Conservation (phyloP, 1,139 yeast species). For the Magnusiomyces magnusii region DNA sequence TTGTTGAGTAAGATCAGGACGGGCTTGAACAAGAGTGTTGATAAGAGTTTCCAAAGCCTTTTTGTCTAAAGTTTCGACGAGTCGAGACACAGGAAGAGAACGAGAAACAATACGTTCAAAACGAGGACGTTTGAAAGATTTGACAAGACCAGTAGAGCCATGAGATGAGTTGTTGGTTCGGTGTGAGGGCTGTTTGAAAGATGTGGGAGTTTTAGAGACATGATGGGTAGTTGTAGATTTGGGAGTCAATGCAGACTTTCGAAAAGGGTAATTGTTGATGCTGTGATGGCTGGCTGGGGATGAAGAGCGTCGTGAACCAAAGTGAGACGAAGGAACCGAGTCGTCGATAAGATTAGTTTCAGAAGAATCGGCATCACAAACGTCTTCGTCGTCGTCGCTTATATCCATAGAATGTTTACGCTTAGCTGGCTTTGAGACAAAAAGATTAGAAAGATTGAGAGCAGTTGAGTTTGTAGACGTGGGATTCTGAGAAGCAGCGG, state of each 20-base stretch:
- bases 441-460: background rate
- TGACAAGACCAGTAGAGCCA: background rate
- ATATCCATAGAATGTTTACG: constrained; percentile 1
- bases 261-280: background rate
- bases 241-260: background rate
- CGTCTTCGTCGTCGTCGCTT: background rate
- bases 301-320: background rate
- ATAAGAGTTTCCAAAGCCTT: constrained; percentile 48
- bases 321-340: background rate
- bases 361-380: background rate
- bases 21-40: constrained; percentile 44
- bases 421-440: constrained; percentile 2
- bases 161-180: background rate
- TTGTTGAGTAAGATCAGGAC: constrained; percentile 56
- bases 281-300: background rate
- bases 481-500: background rate
- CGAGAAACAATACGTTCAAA: constrained; percentile 24
- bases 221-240: background rate
- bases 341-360: background rate
- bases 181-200: background rate
- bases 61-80: constrained; percentile 61
- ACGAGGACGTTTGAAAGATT: constrained; percentile 9
- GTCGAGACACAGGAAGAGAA: constrained; percentile 49
- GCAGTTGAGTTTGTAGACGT: background rate
- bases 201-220: background rate